Evolutionary conservation across 495 filamentous ascomycete genomes (phyloP).

Genomic region (Aspergillus indologenus): DNA sequence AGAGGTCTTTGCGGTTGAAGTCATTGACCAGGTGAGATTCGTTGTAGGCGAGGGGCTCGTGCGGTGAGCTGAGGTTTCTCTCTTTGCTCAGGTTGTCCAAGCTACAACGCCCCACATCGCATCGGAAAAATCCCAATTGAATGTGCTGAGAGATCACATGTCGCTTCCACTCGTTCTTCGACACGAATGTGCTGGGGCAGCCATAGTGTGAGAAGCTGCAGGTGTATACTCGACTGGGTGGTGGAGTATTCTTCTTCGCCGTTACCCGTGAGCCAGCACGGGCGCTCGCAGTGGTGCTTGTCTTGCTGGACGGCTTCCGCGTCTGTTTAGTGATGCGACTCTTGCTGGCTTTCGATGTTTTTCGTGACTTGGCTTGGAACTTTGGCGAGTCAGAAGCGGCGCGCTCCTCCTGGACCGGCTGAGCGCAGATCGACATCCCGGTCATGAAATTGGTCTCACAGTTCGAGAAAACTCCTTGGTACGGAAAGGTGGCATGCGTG

Average conservation of each 20-base stretch:
- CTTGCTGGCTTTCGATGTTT: background rate
- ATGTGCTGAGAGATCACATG: conserved; percentile 83
- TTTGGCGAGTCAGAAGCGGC: background rate
- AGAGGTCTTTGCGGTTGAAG: conserved; percentile 92
- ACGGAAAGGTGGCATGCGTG: background rate
- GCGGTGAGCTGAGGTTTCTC: background rate
- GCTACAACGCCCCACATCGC: conserved; percentile 63
- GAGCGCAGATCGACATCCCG: background rate
- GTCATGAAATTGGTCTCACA: background rate
- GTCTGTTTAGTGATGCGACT: background rate
- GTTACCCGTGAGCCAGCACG: conserved; percentile 5
- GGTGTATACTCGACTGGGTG: conserved; percentile 62
- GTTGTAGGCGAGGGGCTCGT: conserved; percentile 1
- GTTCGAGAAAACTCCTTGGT: background rate
- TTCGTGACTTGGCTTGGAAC: background rate
- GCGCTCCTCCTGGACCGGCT: background rate
- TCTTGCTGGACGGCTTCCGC: conserved; percentile 11
- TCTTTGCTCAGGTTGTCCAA: conserved; percentile 21
- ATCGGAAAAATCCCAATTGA: conserved; percentile 74
- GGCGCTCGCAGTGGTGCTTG: conserved; percentile 15
- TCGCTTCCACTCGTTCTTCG: conserved; percentile 97
- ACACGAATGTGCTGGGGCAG: conserved; percentile 81
- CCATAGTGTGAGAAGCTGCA: conserved; percentile 82
- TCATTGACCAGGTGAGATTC: conserved; percentile 48
- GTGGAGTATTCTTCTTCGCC: conserved; percentile 18